Evolutionary conservation across 352 stramenopile species (phyloP).

Genomic region (Pythium diclinum): DNA sequence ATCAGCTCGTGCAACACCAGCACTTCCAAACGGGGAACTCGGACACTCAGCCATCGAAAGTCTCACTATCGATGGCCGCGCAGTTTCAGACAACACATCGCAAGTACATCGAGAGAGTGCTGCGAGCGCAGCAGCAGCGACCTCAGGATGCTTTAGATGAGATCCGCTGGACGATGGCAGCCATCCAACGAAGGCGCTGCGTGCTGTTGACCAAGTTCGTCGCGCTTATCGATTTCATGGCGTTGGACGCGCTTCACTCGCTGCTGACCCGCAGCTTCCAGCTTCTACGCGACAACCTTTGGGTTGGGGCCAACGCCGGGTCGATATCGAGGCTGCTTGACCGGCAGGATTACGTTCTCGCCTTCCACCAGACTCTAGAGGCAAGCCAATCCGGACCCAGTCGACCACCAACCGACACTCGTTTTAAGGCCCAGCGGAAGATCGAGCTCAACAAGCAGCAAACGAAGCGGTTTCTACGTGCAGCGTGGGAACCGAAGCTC

Average conservation of each 20-base stretch:
- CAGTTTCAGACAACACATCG: constrained; percentile 22
- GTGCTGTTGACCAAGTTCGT: constrained; percentile 54
- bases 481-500: constrained; percentile 40
- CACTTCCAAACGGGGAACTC: constrained; percentile 36
- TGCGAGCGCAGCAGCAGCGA: constrained; percentile 21
- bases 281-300: constrained; percentile 36
- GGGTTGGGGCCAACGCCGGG: constrained; percentile 42
- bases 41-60: constrained; percentile 1
- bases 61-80: constrained; percentile 26
- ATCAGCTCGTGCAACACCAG: constrained; percentile 44
- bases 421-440: background rate
- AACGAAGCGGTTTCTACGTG: constrained; percentile 44
- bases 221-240: constrained; percentile 51
- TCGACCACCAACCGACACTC: background rate
- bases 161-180: constrained; percentile 69
- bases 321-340: constrained; percentile 33
- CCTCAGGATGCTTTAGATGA: constrained; percentile 38
- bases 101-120: constrained; percentile 23
- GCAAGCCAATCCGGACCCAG: background rate
- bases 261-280: constrained; percentile 43
- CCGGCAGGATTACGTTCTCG: constrained; percentile 30
- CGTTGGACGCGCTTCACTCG: constrained; percentile 41
- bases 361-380: constrained; percentile 30
- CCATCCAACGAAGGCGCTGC: constrained; percentile 58
- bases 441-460: constrained; percentile 36